phyloP scores from a whole-genome alignment of 768 basidiomycete genomes.

The Russula ochroleuca region DNA sequence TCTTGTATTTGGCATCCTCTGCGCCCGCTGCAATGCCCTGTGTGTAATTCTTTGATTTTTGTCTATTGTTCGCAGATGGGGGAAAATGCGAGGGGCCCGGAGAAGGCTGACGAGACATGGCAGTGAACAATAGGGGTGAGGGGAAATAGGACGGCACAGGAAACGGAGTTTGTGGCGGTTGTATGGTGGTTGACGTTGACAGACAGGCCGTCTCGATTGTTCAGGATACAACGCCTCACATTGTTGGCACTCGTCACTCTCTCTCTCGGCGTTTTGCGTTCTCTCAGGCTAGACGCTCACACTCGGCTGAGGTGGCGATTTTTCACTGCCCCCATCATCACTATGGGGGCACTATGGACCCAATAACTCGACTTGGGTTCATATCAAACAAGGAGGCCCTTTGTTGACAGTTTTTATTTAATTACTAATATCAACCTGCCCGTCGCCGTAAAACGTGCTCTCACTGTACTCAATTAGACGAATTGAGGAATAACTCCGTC shows the following conservation, averaged over 20 bases:
- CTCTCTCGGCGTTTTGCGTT: conserved; percentile 37
- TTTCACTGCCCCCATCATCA: background rate
- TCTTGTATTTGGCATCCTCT: conserved; percentile 82
- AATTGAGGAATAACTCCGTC: background rate
- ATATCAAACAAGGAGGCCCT: conserved; percentile 3
- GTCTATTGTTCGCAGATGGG: conserved; percentile 29
- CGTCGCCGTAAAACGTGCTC: conserved; percentile 16
- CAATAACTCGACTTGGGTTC: background rate
- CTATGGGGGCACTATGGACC: background rate
- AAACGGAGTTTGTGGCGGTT: conserved; percentile 28
- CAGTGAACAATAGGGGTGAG: conserved; percentile 39
- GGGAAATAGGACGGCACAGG: conserved; percentile 34
- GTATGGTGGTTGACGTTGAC: conserved; percentile 33
- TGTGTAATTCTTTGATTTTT: conserved; percentile 47
- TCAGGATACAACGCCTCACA: conserved; percentile 15
- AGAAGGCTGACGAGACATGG: conserved; percentile 61
- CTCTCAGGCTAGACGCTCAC: conserved; percentile 9
- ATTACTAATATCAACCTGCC: background rate
- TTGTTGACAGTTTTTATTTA: conserved; percentile 10
- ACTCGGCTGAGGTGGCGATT: background rate
- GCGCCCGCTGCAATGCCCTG: conserved; percentile 72
- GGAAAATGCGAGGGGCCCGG: conserved; percentile 33
- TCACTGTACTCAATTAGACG: conserved; percentile 8
- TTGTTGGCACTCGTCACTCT: conserved; percentile 33
- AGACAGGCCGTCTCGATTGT: conserved; percentile 13